phyloP scores from a whole-genome alignment of 352 stramenopile species.

The Globisporangium parvum region DNA sequence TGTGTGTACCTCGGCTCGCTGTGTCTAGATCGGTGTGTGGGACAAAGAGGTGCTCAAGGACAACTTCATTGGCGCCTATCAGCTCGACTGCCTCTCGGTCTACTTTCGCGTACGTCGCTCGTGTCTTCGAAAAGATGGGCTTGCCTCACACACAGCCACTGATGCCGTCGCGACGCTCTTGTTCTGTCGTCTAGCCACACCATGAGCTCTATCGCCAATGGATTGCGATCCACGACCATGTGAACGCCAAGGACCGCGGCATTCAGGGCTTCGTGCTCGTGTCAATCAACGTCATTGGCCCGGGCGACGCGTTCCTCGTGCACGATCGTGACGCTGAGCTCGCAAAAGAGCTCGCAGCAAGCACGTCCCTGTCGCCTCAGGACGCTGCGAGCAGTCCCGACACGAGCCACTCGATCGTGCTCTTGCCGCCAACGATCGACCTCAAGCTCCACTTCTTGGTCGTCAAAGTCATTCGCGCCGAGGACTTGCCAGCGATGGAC shows the following conservation, averaged over 20 bases:
- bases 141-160: background rate
- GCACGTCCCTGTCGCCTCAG: background rate
- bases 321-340: conserved; percentile 70
- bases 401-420: conserved; percentile 31
- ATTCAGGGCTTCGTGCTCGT: conserved; percentile 79
- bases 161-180: background rate
- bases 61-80: conserved; percentile 83
- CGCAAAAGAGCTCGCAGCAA: conserved; percentile 35
- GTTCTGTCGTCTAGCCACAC: conserved; percentile 28
- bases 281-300: conserved; percentile 62
- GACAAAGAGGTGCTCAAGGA: conserved; percentile 74
- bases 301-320: conserved; percentile 55
- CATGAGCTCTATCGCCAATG: conserved; percentile 89
- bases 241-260: conserved; percentile 74
- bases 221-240: conserved; percentile 87
- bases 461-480: conserved; percentile 66
- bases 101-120: conserved; percentile 46
- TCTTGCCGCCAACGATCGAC: conserved; percentile 75
- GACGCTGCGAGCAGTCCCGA: conserved; percentile 11
- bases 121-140: background rate
- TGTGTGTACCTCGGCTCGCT: background rate
- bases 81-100: conserved; percentile 73
- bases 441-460: conserved; percentile 75
- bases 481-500: conserved; percentile 84
- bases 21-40: conserved; percentile 51